Evolutionary conservation across 306 rosid genomes (phyloP).

Genomic region (Rosa chinensis): DNA sequence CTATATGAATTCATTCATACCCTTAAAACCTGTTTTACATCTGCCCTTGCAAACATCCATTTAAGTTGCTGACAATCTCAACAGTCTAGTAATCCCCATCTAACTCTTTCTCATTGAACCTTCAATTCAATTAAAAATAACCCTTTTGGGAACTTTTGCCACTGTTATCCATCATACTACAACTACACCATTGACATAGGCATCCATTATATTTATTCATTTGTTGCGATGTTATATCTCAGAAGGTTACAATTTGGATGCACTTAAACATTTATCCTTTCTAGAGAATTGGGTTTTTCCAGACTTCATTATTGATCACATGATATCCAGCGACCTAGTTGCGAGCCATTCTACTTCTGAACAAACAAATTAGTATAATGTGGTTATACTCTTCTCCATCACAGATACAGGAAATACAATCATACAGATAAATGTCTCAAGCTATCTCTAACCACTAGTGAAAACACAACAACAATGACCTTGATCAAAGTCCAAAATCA

Average conservation of each 20-base stretch:
- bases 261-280: background rate
- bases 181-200: background rate
- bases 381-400: background rate
- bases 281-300: background rate
- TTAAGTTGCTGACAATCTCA: background rate
- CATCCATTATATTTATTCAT: background rate
- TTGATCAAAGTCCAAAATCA: constrained; percentile 6
- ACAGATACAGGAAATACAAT: background rate
- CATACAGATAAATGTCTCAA: background rate
- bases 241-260: background rate
- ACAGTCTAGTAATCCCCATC: background rate
- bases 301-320: background rate
- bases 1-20: background rate
- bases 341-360: background rate
- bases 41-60: background rate
- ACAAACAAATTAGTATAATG: constrained; percentile 10
- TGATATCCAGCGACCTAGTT: background rate
- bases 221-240: background rate
- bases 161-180: background rate
- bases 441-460: constrained; percentile 9
- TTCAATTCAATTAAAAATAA: background rate
- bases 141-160: background rate
- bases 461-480: constrained; percentile 20
- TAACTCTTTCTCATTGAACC: background rate
- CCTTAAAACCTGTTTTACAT: background rate